Conservation (phyloP, 2,329 filamentous ascomycete species). For the Botryosphaeria dothidea region DNA sequence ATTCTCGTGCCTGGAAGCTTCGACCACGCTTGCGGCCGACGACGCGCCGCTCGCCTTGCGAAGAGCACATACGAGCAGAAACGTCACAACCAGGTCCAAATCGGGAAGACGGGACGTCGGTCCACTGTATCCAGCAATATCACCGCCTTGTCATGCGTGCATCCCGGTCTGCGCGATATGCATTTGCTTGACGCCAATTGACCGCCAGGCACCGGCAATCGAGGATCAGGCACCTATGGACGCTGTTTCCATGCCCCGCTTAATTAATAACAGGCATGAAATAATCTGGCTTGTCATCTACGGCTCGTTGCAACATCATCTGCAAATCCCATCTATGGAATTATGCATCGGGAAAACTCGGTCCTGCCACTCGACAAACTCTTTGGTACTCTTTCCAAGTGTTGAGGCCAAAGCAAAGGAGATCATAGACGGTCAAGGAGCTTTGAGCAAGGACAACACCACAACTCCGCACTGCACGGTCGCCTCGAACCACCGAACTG, state of each 20-base stretch:
- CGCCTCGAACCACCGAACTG: neutral
- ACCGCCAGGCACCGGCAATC: no score
- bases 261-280: neutral
- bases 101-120: neutral
- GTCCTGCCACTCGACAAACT: neutral
- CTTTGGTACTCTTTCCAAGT: neutral
- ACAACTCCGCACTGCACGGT: conserved; percentile 5
- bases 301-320: neutral
- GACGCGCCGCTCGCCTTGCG: neutral
- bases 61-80: neutral
- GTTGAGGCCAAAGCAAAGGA: neutral
- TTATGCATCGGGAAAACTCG: neutral
- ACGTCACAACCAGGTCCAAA: neutral
- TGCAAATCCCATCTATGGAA: no score
- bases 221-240: neutral
- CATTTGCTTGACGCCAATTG: neutral
- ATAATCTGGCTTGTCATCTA: neutral
- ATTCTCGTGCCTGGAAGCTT: neutral
- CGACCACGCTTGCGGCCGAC: neutral
- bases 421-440: conserved; percentile 7
- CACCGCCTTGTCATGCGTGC: neutral
- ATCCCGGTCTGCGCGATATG: neutral
- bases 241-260: neutral
- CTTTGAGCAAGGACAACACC: conserved; percentile 1
- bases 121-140: conserved; percentile 11